Conservation (phyloP, 176 grass and related monocot genomes). For the maize (Zea mays) region DNA sequence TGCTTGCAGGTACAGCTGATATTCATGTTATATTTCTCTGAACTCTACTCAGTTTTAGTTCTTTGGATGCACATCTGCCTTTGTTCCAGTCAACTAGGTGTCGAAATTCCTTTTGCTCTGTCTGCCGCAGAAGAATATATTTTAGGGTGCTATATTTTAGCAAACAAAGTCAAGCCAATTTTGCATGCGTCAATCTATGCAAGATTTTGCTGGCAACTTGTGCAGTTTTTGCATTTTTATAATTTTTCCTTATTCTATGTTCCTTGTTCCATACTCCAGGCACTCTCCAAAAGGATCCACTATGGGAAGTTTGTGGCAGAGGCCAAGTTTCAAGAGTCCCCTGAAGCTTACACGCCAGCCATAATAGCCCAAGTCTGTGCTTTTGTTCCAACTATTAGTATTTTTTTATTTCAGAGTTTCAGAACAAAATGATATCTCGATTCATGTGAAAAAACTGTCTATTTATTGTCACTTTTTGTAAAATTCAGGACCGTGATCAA, state of each 20-base stretch:
- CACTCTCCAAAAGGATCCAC: slow-evolving; percentile 97
- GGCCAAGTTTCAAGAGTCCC: slow-evolving; percentile 75
- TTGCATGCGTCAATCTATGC: background rate
- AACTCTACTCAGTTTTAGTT: slow-evolving; percentile 12
- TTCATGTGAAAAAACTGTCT: background rate
- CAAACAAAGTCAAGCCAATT: background rate
- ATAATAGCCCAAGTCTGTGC: slow-evolving; percentile 60
- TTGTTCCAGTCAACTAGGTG: slow-evolving; percentile 1
- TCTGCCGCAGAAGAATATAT: slow-evolving; percentile 3
- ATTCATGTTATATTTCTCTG: background rate
- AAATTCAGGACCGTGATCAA: slow-evolving; percentile 56
- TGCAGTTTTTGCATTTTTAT: slow-evolving; percentile 22
- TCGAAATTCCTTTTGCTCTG: slow-evolving; percentile 8
- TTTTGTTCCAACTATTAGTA: slow-evolving; percentile 6
- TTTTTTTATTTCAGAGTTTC: background rate
- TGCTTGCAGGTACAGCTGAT: slow-evolving; percentile 75
- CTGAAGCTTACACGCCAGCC: slow-evolving; percentile 63
- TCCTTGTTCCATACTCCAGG: slow-evolving; percentile 44
- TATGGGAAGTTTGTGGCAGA: slow-evolving; percentile 97
- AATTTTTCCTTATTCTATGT: slow-evolving; percentile 24
- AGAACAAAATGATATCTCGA: background rate
- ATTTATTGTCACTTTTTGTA: background rate
- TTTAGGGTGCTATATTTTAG: background rate
- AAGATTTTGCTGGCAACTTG: background rate
- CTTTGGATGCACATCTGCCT: background rate